Evolutionary conservation across 2,329 filamentous ascomycete genomes (phyloP), one percentile per base, ranked within the genome.

Genomic region (Colletotrichum tropicicola): DNA sequence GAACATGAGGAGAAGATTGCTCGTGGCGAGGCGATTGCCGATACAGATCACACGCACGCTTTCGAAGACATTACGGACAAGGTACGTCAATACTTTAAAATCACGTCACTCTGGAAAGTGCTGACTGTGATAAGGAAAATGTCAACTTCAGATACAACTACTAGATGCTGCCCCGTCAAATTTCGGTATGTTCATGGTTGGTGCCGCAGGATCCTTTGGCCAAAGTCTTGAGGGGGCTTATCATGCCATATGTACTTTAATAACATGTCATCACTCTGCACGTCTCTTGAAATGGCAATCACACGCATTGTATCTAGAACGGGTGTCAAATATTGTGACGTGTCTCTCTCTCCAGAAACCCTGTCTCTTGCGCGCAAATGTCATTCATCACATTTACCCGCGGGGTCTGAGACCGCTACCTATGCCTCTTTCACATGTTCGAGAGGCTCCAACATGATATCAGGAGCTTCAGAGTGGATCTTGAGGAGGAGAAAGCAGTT

Each of bases 11-110:
- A n/a, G 6, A 63, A 63, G 47, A 59, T 59, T 37, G 37, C 45
- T 13, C 45, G 54, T 2, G 59, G 59, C 2, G 54, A 63, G 19
- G 59, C 30, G 6, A 17, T 53, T 28, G 59, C 59, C 6, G 59
- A 63, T 19, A 10, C 32, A 2, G 30, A 54, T 2, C 59, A 63
- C 19, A 39, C 54, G 9, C 85, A 88, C 70, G 87, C 85, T 2
- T 90, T 87, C 71, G 87, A 89, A 71, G 88, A 90, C 71, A 77
- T 88, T 71, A 90, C 88, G 5, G 88, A 90, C 71, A 79, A 77
- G 73, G 84, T 88, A 79, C 89, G 89, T 70, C 70, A n/a, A 80
- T 66, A 89, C 89, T 73, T 77, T 85, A 65, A 89, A 82, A 85
- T 8, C 81, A 79, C 71, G 82, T 75, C 67, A 2, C 1, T 30